These are phyloP conservation scores for Trichoderma koningii DNA, from an alignment of 2,329 filamentous ascomycete species.

Conservation along the genomic window DNA sequence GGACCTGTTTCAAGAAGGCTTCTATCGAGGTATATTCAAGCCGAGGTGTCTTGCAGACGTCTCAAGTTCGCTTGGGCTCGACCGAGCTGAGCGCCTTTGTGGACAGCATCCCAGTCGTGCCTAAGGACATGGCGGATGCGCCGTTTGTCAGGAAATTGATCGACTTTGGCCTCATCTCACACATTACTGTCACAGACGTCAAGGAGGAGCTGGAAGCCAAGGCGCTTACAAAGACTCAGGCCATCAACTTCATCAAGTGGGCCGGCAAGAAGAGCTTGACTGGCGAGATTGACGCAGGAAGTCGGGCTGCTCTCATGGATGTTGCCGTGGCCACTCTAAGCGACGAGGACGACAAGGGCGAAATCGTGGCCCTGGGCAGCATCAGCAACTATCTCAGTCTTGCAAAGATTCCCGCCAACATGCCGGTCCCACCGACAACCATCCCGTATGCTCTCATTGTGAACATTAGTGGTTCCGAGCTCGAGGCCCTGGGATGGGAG, in stretches of 20 bases:
- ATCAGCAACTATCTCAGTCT: slow-evolving; percentile 75
- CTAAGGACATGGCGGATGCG: slow-evolving; percentile 71
- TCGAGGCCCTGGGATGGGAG: slow-evolving; percentile 83
- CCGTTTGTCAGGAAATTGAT: slow-evolving; percentile 78
- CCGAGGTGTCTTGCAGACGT: slow-evolving; percentile 80
- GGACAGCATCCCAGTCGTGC: slow-evolving; percentile 82
- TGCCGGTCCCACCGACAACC: slow-evolving; percentile 79
- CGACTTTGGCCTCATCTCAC: slow-evolving; percentile 82
- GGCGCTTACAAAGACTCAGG: slow-evolving; percentile 75
- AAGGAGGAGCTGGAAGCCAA: slow-evolving; percentile 79
- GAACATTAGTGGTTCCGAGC: slow-evolving; percentile 63
- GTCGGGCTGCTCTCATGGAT: slow-evolving; percentile 70
- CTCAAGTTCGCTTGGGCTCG: slow-evolving; percentile 75
- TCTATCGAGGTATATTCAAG: slow-evolving; percentile 88
- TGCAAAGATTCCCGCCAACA: slow-evolving; percentile 75
- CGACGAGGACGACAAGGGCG: slow-evolving; percentile 62
- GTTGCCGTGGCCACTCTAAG: slow-evolving; percentile 75
- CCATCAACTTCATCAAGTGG: slow-evolving; percentile 84
- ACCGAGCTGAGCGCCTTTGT: slow-evolving; percentile 72
- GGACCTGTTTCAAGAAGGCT: slow-evolving; percentile 82
- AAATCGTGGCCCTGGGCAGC: slow-evolving; percentile 74
- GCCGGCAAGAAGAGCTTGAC: slow-evolving; percentile 68
- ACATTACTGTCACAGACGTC: slow-evolving; percentile 85
- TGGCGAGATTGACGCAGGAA: slow-evolving; percentile 71
- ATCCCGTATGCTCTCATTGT: slow-evolving; percentile 85